Conservation (phyloP, 257 asterid genomes). For the Echites panduratus region DNA sequence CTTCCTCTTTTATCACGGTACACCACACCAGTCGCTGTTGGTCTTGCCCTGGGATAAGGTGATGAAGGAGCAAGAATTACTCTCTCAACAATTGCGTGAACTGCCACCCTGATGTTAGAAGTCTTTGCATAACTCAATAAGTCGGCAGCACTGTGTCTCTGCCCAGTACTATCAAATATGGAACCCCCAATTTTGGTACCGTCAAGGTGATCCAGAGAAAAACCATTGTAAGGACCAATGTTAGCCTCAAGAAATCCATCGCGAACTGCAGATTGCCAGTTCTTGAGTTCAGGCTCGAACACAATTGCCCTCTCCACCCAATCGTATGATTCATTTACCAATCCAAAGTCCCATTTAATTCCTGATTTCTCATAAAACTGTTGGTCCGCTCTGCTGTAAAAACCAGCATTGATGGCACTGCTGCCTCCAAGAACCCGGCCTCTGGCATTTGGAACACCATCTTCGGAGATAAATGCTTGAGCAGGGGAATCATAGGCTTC, state of each 20-base stretch:
- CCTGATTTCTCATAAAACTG: constrained; percentile 47
- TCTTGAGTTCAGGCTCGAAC: constrained; percentile 64
- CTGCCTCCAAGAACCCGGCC: constrained; percentile 98
- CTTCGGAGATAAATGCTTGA: constrained; percentile 74
- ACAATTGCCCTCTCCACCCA: constrained; percentile 85
- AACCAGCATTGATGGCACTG: constrained; percentile 80
- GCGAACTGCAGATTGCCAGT: constrained; percentile 74
- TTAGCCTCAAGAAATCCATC: constrained; percentile 80
- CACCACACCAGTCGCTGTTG: constrained; percentile 59
- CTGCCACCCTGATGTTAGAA: constrained; percentile 50
- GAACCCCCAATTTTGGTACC: constrained; percentile 96
- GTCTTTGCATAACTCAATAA: constrained; percentile 60
- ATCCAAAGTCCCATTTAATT: constrained; percentile 45
- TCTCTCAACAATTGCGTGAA: constrained; percentile 68
- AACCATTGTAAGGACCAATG: constrained; percentile 63
- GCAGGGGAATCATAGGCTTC: constrained; percentile 63
- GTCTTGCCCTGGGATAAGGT: constrained; percentile 13
- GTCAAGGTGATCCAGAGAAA: constrained; percentile 56
- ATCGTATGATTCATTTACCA: constrained; percentile 70
- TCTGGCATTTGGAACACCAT: constrained; percentile 79
- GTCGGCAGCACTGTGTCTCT: constrained; percentile 75
- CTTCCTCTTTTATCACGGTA: constrained; percentile 49
- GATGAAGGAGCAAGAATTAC: constrained; percentile 39
- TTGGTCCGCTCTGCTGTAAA: constrained; percentile 53
- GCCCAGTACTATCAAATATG: constrained; percentile 62